Percentiles rank a stretch among this genome's conserved stretches.
Conservation (phyloP, 1,284 basidiomycete species). For the Leccinum huronense region DNA sequence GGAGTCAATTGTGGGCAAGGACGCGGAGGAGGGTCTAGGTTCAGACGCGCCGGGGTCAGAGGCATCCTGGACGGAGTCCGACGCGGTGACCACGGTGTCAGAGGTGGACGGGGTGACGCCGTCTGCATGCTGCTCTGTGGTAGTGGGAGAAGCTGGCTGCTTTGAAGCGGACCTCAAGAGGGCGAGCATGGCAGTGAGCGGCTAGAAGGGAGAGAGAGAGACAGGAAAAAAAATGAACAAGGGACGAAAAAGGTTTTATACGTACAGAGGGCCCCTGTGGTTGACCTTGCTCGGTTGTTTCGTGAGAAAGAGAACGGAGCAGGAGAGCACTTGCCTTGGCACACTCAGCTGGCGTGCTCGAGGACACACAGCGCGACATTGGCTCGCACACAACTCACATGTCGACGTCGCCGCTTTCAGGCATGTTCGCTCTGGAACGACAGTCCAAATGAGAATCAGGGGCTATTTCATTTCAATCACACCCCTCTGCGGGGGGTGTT, state of each 20-base stretch:
- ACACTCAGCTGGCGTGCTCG: constrained; percentile 2
- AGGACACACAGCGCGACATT: background rate
- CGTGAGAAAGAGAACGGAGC: constrained; percentile 33
- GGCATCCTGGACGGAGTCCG: constrained; percentile 7
- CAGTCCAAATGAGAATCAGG: constrained; percentile 9
- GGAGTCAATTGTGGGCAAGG: constrained; percentile 31
- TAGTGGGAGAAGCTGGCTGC: constrained; percentile 23
- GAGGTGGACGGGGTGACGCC: background rate
- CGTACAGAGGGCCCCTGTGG: constrained; percentile 14
- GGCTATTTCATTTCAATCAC: constrained; percentile 1
- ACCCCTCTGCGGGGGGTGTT: constrained; percentile 21
- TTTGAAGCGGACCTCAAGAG: constrained; percentile 29
- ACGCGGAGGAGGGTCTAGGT: constrained; percentile 22
- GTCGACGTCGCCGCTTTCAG: background rate
- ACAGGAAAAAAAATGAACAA: constrained; percentile 3
- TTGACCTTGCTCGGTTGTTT: constrained; percentile 19
- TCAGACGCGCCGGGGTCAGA: background rate
- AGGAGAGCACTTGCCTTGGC: constrained; percentile 4
- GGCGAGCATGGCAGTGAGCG: constrained; percentile 24
- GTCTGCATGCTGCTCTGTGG: constrained; percentile 6
- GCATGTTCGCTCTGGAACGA: background rate
- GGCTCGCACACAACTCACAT: background rate
- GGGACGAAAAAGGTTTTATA: constrained; percentile 30
- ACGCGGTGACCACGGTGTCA: constrained; percentile 9
- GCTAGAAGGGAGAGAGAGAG: background rate